Base-by-base conservation (phyloP, 805 yeast genomes). In the Cyberlindnera galapagoensis region DNA sequence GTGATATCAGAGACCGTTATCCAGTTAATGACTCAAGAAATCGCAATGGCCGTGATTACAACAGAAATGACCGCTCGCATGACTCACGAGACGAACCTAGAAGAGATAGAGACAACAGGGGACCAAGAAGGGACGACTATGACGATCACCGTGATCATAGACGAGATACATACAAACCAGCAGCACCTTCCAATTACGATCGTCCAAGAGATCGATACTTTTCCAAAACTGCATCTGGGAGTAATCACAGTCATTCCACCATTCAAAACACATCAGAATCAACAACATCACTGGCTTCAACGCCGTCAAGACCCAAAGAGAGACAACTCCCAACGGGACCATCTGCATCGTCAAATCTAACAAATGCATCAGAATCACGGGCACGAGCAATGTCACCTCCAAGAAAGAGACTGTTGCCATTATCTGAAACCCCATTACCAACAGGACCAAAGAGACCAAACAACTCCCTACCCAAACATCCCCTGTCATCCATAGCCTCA, bases 81-180 rank as follows among this genome's bases (percentile, higher is more conserved):
- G n/a, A n/a, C n/a, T n/a, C n/a, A 19, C n/a, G 29, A 17, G 39
- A 15, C 21, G 36, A 24, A 30, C 35, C 4, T 30, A 36, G 22
- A 36, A 36, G 26, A 33, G 36, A 8, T 18, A 21, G 30, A 12
- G 30, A 25, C 10, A 25, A 21, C 24, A 30, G 33, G 24, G 24
- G 10, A 15, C 17, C 15, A 9, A 18, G 16, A 9, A 18, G 25
- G n/a, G 13, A 14, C 24, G 31, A 30, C 30, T 16, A 13, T 30
- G 24, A 33, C 14, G 30, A 30, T 11, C 11, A 16, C 17, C 31
- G 38, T 22, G 30, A 28, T 18, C n/a, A 26, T 28, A 28, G 34
- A 26, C 8, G 26, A 24, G 28, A 15, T 27, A 21, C 11, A 15
- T 18, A 21, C 6, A n/a, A 30, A 31, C 30, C 16, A 18, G 18